These are phyloP conservation scores for Agaricus bisporus DNA, from an alignment of 768 basidiomycete genomes.

Conservation along the genomic window DNA sequence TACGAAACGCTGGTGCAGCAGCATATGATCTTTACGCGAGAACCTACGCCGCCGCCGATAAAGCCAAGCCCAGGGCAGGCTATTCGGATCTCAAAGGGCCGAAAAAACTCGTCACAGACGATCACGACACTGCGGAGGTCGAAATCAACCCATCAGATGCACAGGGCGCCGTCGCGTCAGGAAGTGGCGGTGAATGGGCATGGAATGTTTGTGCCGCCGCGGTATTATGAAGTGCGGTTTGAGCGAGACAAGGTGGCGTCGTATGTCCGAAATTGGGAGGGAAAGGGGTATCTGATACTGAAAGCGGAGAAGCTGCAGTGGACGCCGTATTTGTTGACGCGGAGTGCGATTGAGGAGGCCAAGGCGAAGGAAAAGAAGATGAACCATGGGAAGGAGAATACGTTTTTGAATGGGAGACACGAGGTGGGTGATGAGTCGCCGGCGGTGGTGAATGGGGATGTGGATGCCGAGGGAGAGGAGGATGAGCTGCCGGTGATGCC, in stretches of 20 bases:
- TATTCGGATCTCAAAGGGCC: slow-evolving; percentile 66
- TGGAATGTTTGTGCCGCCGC: slow-evolving; percentile 55
- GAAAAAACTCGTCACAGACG: slow-evolving; percentile 54
- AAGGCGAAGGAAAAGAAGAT: slow-evolving; percentile 12
- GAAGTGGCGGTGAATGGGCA: slow-evolving; percentile 30
- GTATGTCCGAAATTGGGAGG: slow-evolving; percentile 65
- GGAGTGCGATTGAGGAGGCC: slow-evolving; percentile 23
- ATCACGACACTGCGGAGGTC: slow-evolving; percentile 1
- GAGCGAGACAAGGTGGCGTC: slow-evolving; percentile 58
- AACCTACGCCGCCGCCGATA: slow-evolving; percentile 42
- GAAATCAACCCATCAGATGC: slow-evolving; percentile 43
- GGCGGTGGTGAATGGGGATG: too few relatives aligned
- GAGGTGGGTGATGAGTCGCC: too few relatives aligned
- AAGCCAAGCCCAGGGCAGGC: slow-evolving; percentile 73
- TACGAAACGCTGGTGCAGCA: slow-evolving; percentile 66
- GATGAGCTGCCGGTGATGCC: slow-evolving; percentile 10
- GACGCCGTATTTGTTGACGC: slow-evolving; percentile 82
- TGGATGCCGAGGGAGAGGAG: not conserved
- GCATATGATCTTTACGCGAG: slow-evolving; percentile 63
- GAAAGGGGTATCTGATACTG: slow-evolving; percentile 71
- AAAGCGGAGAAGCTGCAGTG: slow-evolving; percentile 87
- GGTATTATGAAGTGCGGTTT: slow-evolving; percentile 71
- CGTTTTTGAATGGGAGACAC: not conserved
- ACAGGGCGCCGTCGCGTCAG: slow-evolving; percentile 43
- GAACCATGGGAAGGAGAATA: not conserved